Percentiles rank a stretch among this genome's conserved stretches.
These are phyloP conservation scores for Cadophora sp. DNA, from an alignment of 2,329 filamentous ascomycete species.

Conservation along the genomic window DNA sequence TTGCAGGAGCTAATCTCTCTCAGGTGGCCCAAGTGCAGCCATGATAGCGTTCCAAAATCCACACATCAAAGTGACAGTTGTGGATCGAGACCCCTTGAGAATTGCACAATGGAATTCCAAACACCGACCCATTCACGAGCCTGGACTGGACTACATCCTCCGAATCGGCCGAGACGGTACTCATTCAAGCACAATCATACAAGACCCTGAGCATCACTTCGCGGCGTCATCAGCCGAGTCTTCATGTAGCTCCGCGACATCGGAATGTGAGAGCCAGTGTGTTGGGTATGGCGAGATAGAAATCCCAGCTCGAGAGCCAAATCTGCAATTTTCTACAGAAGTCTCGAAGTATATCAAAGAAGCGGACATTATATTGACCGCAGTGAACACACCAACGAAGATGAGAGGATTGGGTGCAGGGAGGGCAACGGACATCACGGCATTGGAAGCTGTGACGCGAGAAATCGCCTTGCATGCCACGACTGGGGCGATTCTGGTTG, in stretches of 20 bases:
- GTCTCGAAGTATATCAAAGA: slow-evolving; percentile 65
- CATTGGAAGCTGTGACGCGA: slow-evolving; percentile 72
- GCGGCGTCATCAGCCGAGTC: slow-evolving; percentile 50
- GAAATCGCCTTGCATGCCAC: slow-evolving; percentile 72
- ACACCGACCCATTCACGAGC: slow-evolving; percentile 78
- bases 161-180: slow-evolving; percentile 66
- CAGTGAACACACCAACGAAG: slow-evolving; percentile 84
- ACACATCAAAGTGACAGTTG: slow-evolving; percentile 73
- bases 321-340: slow-evolving; percentile 77
- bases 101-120: slow-evolving; percentile 77
- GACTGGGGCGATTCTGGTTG: slow-evolving; percentile 75
- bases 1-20: not conserved
- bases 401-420: slow-evolving; percentile 72
- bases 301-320: slow-evolving; percentile 59
- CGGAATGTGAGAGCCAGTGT: slow-evolving; percentile 44
- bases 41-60: slow-evolving; percentile 78
- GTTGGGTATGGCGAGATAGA: slow-evolving; percentile 40
- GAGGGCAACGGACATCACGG: slow-evolving; percentile 74
- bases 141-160: slow-evolving; percentile 72
- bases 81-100: slow-evolving; percentile 69
- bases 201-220: slow-evolving; percentile 41
- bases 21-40: slow-evolving; percentile 75
- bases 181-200: not conserved
- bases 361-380: slow-evolving; percentile 77
- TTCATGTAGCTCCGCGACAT: slow-evolving; percentile 40